Evolutionary conservation across 495 filamentous ascomycete species (phyloP).

Genomic region (Penicillium mononematosum): DNA sequence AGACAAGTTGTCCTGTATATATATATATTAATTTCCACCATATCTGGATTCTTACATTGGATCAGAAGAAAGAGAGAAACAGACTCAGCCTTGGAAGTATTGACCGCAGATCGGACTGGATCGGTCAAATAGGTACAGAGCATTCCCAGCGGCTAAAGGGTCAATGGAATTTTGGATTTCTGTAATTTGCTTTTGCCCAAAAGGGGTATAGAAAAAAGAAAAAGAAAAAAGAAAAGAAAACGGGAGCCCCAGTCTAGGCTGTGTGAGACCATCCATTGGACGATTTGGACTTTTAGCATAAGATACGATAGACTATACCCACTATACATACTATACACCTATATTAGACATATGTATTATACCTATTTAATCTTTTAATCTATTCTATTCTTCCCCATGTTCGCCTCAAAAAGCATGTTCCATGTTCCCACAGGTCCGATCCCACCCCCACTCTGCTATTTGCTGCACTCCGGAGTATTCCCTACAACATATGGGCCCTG

Average conservation of each 20-base stretch:
- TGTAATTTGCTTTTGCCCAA: not conserved
- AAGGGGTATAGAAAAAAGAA: conserved; percentile 11
- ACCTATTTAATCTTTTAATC: not conserved
- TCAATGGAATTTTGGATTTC: conserved; percentile 15
- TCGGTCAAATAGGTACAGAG: conserved; percentile 10
- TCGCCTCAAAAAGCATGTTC: conserved; percentile 25
- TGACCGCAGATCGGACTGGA: conserved; percentile 33
- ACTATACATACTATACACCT: not conserved
- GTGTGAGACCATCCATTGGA: not conserved
- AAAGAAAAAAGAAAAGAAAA: conserved; percentile 6
- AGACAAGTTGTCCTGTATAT: conserved; percentile 2
- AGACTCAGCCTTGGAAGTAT: conserved; percentile 18
- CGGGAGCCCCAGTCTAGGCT: not conserved
- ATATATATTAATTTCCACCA: not conserved
- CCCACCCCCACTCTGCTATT: conserved; percentile 13
- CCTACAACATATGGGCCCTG: conserved; percentile 15
- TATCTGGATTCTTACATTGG: conserved; percentile 20
- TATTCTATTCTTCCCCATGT: conserved; percentile 19
- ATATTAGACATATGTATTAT: not conserved
- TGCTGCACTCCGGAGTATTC: conserved; percentile 22
- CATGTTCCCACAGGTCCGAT: conserved; percentile 23
- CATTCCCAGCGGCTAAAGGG: conserved; percentile 23
- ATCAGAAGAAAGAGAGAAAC: not conserved
- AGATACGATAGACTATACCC: not conserved
- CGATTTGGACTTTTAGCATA: not conserved